Base-by-base conservation (phyloP, 1,284 basidiomycete genomes). In the Moesziomyces sp. region DNA sequence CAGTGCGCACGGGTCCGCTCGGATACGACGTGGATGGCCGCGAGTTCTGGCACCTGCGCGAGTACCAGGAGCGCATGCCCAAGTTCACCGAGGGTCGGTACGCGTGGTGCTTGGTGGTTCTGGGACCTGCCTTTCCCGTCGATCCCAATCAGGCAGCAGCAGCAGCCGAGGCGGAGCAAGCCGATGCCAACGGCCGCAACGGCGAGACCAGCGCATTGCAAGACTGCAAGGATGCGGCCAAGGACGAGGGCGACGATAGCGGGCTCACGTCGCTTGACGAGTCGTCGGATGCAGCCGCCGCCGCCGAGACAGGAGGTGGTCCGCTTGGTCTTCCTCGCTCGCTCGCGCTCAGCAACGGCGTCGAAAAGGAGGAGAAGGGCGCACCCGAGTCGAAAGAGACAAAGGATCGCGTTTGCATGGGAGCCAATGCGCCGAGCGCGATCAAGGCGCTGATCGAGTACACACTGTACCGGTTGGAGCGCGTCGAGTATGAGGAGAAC, bases 1-100 rank as follows among this genome's bases (percentile, higher is more conserved):
- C 72, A 2, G 28, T 77, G 33, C 59, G 77, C 5, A 76, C 68
- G 6, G 77, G 77, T 19, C 65, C 77, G 3, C 11, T 78, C 5
- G 77, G 77, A 30, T 18, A 26, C 24, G 77, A 78, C 47, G 64
- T 53, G 8, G 77, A 78, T 45, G 77, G 77, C 6, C 59, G 73
- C 24, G 75, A 69, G 52, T 78, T 75, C 33, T 78, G 77, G 77
- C 75, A 78, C 33, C 47, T 78, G 46, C 55, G 76, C 23, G 77
- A 78, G 52, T 78, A 62, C 55, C 65, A 70, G 46, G 77, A 78
- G 50, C 52, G 57, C 21, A 77, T 78, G 71, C 77, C 77, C 26
- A 63, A 57, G 26, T 52, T 54, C 46, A 77, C 77, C 9, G 52
- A 65, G 19, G 75, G 77, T 11, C 33, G 68, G 23, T 77, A 68